A percentile compares a stretch with the other conserved stretches of the same genome.
Evolutionary conservation across 2,329 filamentous ascomycete genomes (phyloP).

Genomic region (Phyllosticta paracitricarpa): DNA sequence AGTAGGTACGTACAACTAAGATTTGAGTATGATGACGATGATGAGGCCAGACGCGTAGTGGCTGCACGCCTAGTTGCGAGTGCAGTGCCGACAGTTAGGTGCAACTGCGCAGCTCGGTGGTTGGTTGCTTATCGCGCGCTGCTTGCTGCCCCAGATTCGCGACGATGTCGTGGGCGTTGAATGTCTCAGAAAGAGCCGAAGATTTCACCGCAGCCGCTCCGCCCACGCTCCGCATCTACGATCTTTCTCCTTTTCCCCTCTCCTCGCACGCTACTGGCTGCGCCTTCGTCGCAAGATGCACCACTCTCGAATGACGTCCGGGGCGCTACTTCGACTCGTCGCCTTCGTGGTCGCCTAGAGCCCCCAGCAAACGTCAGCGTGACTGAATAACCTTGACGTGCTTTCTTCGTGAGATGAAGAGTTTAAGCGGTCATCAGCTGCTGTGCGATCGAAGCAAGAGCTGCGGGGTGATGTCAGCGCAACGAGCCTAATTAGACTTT

Average conservation of each 20-base stretch:
- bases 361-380: conserved; percentile 1
- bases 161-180: neutral
- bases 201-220: neutral
- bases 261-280: neutral
- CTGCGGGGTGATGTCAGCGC: conserved; percentile 15
- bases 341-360: neutral
- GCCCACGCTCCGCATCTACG: neutral
- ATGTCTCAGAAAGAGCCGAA: neutral
- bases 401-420: conserved; percentile 8
- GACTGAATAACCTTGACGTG: conserved; percentile 8
- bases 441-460: conserved; percentile 41
- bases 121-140: neutral
- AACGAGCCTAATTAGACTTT: neutral
- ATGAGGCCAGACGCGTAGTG: neutral
- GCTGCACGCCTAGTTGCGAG: neutral
- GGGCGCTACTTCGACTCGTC: neutral
- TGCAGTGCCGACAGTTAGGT: neutral
- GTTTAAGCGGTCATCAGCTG: conserved; percentile 25
- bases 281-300: neutral
- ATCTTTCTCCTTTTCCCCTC: neutral
- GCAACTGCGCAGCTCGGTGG: neutral
- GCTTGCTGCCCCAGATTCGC: neutral
- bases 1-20: neutral
- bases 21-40: neutral
- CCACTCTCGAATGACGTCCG: neutral